Evolutionary conservation across 2,329 filamentous ascomycete genomes (phyloP).

Genomic region (Colletotrichum chlorophyti): DNA sequence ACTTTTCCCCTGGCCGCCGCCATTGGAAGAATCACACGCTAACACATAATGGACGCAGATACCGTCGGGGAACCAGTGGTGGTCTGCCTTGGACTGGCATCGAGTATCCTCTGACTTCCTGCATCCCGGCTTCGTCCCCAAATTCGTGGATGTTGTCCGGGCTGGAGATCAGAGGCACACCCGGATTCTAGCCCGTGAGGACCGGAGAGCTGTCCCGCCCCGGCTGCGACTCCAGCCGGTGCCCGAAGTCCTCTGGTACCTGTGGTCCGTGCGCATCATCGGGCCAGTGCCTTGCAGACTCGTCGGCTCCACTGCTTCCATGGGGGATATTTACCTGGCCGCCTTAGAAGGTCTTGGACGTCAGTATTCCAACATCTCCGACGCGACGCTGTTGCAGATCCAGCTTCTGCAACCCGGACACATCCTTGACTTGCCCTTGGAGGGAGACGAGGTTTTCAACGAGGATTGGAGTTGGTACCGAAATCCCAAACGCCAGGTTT

Average conservation of each 20-base stretch:
- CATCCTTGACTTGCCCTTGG: slow-evolving; percentile 11
- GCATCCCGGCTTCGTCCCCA: background rate
- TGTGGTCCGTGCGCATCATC: slow-evolving; percentile 12
- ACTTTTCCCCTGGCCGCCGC: too few species aligned
- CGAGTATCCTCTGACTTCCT: background rate
- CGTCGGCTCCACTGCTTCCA: background rate
- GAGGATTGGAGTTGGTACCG: background rate
- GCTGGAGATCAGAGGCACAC: background rate
- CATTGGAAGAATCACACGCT: too few species aligned
- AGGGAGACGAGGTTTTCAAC: slow-evolving; percentile 1
- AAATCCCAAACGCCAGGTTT: background rate
- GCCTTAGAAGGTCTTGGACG: background rate
- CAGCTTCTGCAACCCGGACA: background rate
- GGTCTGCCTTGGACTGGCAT: too few species aligned
- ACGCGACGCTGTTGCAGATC: slow-evolving; percentile 5
- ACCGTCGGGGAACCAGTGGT: too few species aligned
- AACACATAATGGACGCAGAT: too few species aligned
- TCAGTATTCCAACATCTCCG: slow-evolving; percentile 1
- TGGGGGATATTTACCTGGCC: slow-evolving; percentile 11
- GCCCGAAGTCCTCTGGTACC: background rate
- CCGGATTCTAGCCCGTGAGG: background rate
- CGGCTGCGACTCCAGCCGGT: slow-evolving; percentile 10
- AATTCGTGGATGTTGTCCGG: background rate
- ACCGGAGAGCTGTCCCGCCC: background rate
- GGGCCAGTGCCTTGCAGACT: too few species aligned